Percentiles rank a stretch among this genome's conserved stretches.
Evolutionary conservation across 306 rosid species (phyloP).

Genomic region (Begonia masoniana): DNA sequence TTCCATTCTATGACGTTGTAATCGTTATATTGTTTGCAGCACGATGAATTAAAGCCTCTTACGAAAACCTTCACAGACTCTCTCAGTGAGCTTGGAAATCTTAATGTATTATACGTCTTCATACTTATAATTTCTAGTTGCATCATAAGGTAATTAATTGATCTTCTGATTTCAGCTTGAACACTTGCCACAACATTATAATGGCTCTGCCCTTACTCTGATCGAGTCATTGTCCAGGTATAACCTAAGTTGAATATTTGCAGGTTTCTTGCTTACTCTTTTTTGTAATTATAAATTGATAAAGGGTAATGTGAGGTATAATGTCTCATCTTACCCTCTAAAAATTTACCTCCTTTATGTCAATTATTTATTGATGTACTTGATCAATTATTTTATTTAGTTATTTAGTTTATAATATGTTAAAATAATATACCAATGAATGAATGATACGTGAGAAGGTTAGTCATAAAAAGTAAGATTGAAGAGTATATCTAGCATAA

Average conservation of each 20-base stretch:
- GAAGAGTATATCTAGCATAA: too few relatives aligned
- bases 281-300: too few relatives aligned
- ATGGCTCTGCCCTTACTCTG: slow-evolving; percentile 85
- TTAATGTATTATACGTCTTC: slow-evolving; percentile 35
- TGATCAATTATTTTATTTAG: too few relatives aligned
- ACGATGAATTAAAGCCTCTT: slow-evolving; percentile 90
- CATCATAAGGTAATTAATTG: slow-evolving; percentile 13
- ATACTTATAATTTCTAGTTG: slow-evolving; percentile 9
- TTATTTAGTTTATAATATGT: neutral
- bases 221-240: slow-evolving; percentile 92
- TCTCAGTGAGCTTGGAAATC: slow-evolving; percentile 85
- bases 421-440: too few relatives aligned
- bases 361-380: too few relatives aligned
- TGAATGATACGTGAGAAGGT: too few relatives aligned
- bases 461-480: too few relatives aligned
- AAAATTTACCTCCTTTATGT: too few relatives aligned
- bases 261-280: too few relatives aligned
- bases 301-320: too few relatives aligned
- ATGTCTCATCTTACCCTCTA: too few relatives aligned
- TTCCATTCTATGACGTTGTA: slow-evolving; percentile 4
- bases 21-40: slow-evolving; percentile 37
- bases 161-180: slow-evolving; percentile 59
- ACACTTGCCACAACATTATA: slow-evolving; percentile 63
- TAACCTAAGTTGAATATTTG: neutral
- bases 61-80: slow-evolving; percentile 76